Percentiles rank a stretch among this genome's conserved stretches.
These are phyloP conservation scores for Berkeleyomyces rouxiae DNA, from an alignment of 2,329 filamentous ascomycete species.

Conservation along the genomic window DNA sequence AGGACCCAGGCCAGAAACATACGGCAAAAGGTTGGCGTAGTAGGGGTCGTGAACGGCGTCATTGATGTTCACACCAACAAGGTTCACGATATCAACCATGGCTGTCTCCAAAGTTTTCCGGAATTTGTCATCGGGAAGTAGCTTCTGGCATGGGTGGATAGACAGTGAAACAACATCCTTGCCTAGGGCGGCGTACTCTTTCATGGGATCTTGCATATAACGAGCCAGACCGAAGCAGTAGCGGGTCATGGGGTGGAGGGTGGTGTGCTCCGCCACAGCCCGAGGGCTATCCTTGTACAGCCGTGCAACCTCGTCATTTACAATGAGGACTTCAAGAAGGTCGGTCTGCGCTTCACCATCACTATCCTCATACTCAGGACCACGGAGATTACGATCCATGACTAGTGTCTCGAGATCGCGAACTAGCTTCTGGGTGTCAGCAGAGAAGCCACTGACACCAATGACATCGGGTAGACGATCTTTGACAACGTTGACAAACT, in stretches of 20 bases:
- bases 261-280: slow-evolving; percentile 64
- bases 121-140: slow-evolving; percentile 77
- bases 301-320: slow-evolving; percentile 94
- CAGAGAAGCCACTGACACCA: slow-evolving; percentile 73
- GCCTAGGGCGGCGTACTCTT: slow-evolving; percentile 87
- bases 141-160: slow-evolving; percentile 79
- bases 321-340: slow-evolving; percentile 70
- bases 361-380: slow-evolving; percentile 64
- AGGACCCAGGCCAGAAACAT: slow-evolving; percentile 77
- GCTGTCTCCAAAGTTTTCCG: slow-evolving; percentile 80
- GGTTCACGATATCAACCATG: slow-evolving; percentile 96
- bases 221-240: slow-evolving; percentile 82
- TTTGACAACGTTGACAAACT: slow-evolving; percentile 63
- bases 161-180: slow-evolving; percentile 73
- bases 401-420: slow-evolving; percentile 68
- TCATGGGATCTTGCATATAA: slow-evolving; percentile 89
- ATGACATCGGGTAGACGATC: slow-evolving; percentile 78
- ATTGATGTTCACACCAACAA: slow-evolving; percentile 89
- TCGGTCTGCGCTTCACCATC: slow-evolving; percentile 66
- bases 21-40: slow-evolving; percentile 75
- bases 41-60: slow-evolving; percentile 71
- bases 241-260: slow-evolving; percentile 57
- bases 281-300: slow-evolving; percentile 84
- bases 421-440: slow-evolving; percentile 70
- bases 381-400: slow-evolving; percentile 57